These are phyloP conservation scores for Colletotrichum paranaense DNA, from an alignment of 2,329 filamentous ascomycete genomes.

Conservation along the genomic window DNA sequence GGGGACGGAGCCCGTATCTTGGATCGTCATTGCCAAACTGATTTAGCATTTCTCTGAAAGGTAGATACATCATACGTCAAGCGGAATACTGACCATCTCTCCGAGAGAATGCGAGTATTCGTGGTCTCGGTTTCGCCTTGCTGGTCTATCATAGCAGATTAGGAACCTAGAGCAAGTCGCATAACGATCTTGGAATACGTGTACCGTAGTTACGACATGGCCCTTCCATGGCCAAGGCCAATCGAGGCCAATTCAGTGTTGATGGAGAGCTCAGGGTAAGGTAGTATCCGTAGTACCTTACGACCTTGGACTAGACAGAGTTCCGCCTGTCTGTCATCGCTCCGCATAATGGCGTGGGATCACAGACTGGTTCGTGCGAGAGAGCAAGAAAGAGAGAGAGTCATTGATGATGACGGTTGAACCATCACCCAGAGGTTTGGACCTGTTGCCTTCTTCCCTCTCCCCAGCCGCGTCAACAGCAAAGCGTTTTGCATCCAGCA, in stretches of 20 bases:
- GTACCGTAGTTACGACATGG: background rate
- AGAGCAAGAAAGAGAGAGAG: background rate
- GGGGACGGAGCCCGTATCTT: background rate
- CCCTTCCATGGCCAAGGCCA: too few relatives aligned
- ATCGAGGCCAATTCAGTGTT: background rate
- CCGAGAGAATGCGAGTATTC: too few relatives aligned
- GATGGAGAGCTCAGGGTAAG: background rate
- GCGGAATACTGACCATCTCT: background rate
- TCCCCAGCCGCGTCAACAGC: background rate
- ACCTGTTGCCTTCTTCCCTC: background rate
- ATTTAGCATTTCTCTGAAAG: too few relatives aligned
- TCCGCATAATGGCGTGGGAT: background rate
- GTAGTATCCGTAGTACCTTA: background rate
- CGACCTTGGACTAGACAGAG: background rate
- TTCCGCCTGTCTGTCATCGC: background rate
- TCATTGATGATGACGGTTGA: background rate
- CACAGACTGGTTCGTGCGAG: slow-evolving; percentile 4
- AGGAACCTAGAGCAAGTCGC: background rate
- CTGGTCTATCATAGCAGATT: too few relatives aligned
- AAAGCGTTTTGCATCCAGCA: background rate
- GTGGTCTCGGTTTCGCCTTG: too few relatives aligned
- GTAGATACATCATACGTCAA: background rate
- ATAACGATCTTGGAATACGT: background rate
- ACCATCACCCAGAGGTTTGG: background rate
- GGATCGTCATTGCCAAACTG: background rate